Base-by-base conservation (phyloP, 2,329 filamentous ascomycete genomes). In the Epichloe glyceriae region DNA sequence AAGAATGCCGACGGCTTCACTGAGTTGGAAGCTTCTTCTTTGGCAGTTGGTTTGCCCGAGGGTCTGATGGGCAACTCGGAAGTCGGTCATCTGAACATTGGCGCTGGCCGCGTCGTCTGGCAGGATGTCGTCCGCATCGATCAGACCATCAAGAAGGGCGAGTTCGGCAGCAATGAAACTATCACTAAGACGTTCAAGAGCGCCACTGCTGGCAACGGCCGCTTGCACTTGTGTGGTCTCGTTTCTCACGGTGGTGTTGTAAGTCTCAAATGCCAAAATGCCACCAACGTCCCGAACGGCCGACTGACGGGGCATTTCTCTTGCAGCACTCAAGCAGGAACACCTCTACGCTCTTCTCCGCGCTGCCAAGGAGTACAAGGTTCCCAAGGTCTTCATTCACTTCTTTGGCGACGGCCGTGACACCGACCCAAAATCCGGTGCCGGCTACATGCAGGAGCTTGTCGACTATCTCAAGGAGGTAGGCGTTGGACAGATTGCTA, bases 1-100 rank as follows among this genome's bases (percentile, higher is more conserved):
- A 82, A 85, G 69, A 85, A 83, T 57, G 74, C 83, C 34, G 83
- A 91, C 62, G 90, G 90, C 55, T 98, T 85, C 73, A 88, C 87
- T 57, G 83, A 94, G 73, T 84, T 98, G 55, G 93, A 98, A 61
- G 93, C 93, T 52, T 97, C 93, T 2, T 97, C 93, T 42, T 80
- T 95, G 54, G 93, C 93, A 44, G 93, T 98, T 57, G 93, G 93
- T 58, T 80, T 98, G 49, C 93, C 93, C 19, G 90, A 98, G 67
- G 93, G 93, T 53, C 76, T 98, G 58, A 98, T 98, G 93, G 93
- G 93, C 58, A 98, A 98, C 77, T 95, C 88, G 61, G 93, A 98
- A 71, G 93, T 98, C 68, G 93, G 93, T 55, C 93, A 98, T 71
- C 72, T 98, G 74, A 98, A 98, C 78, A 97, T 98, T 67, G 93